Conservation (phyloP, 2,329 filamentous ascomycete species). For the Canariomyces notabilis region DNA sequence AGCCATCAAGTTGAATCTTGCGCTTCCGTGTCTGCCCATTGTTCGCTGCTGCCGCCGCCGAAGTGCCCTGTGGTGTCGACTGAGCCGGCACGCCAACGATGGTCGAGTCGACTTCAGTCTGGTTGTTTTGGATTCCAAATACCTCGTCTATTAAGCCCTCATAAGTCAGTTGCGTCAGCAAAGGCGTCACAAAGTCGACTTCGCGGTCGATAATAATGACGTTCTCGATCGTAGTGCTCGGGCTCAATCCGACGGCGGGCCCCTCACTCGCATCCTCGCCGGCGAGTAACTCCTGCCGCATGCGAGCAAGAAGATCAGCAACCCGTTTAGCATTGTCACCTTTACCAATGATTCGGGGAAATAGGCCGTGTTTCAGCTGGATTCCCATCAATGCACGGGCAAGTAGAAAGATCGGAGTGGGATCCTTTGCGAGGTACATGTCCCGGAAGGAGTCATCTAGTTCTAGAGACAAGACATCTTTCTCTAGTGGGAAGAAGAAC, state of each 20-base stretch:
- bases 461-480: conserved; percentile 86
- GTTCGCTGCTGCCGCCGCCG: conserved; percentile 42
- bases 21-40: conserved; percentile 64
- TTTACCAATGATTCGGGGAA: conserved; percentile 91
- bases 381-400: conserved; percentile 92
- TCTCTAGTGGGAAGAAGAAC: conserved; percentile 86
- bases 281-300: conserved; percentile 83
- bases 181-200: conserved; percentile 84
- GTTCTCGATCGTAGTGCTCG: conserved; percentile 83
- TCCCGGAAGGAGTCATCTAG: conserved; percentile 82
- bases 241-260: conserved; percentile 64
- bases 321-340: conserved; percentile 89
- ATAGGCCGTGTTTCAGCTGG: conserved; percentile 86
- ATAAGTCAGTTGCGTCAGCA: conserved; percentile 94
- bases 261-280: conserved; percentile 66
- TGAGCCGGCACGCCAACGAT: conserved; percentile 73
- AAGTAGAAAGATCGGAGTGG: conserved; percentile 81
- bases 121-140: conserved; percentile 86
- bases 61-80: conserved; percentile 41
- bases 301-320: conserved; percentile 79
- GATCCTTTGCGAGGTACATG: conserved; percentile 84
- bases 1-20: conserved; percentile 83
- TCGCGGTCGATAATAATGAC: conserved; percentile 94
- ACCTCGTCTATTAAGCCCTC: conserved; percentile 93
- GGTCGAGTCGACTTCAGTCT: conserved; percentile 86